Base-by-base conservation (phyloP, 495 filamentous ascomycete genomes). In the Endocarpon pusillum region DNA sequence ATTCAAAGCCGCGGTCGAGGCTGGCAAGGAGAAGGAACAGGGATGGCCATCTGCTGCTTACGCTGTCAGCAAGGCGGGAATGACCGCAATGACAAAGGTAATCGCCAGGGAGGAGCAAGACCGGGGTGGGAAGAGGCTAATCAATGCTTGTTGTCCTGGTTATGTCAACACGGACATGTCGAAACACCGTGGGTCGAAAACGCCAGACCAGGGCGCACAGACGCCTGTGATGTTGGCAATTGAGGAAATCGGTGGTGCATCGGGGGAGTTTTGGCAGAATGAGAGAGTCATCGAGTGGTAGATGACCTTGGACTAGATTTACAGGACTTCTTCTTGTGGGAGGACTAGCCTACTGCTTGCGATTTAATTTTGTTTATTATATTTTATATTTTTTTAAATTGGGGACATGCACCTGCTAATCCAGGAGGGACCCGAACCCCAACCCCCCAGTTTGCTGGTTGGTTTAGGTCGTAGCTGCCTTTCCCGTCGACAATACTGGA, bases 101-200 rank as follows among this genome's bases (percentile, higher is more conserved):
- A 19, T 65, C 11, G 62, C 59, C 22, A 6, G 12, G 19, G 47
- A 59, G 31, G 54, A 57, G 44, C 42, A 30, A 34, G 32, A 40
- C 40, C 44, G 41, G 32, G 48, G 45, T 3, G 42, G 46, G 1
- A 46, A 43, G 5, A 42, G 61, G 9, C 39, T 66, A 40, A 44
- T 69, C n/a, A 67, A 70, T 41, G 47, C 49, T 12, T 69, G 62
- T 41, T 69, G 65, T 53, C 66, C 65, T 0, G 65, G 65, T 5
- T 66, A 48, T 40, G 64, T 67, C 15, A 47, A 48, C 23, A 68
- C 65, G 28, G 65, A 68, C 44, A 66, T 69, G 64, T 65, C 63
- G 18, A 58, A 46, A 38, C 58, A 59, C 1, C 41, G 41, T 7
- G 61, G 61, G 7, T 17, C 32, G 8, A 62, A 57, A 52, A 62